Evolutionary conservation across 352 stramenopile genomes (phyloP), one percentile per base, ranked within the genome.

Genomic region (Aphanomyces invadans): DNA sequence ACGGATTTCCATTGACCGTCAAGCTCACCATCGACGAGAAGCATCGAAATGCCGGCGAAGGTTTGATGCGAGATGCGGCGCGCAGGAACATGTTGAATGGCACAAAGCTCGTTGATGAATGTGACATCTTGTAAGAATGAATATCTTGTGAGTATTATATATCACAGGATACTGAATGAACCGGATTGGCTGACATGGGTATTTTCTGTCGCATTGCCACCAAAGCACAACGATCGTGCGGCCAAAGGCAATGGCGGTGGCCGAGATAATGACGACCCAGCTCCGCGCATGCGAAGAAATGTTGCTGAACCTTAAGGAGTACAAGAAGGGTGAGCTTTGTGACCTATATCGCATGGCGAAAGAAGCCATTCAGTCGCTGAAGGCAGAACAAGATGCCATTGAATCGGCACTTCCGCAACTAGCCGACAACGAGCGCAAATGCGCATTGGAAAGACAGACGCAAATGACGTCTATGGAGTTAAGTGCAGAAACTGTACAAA

Each of bases 1-100:
- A 67, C 3, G 42, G 28, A 23, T 67, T 57, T 42, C 60, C 60
- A 57, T 67, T 67, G 33, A 67, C 60, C 10, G 48, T 67, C 49
- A 60, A 45, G 49, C 60, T 67, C 4, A 67, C 60, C 15, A 67
- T 26, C 3, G 60, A 60, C 0, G 60, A 49, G 29, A 67, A 59
- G 23, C 15, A 7, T 21, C 60, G 60, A 11, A 32, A 19, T 38
- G 38, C 32, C 36, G 12, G 17, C 33, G 36, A 38, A 2, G 19
- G 23, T 7, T 15, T 17, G 21, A 57, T 32, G 12, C 60, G 25
- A 28, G 26, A 23, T 15, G 46, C 26, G 4, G 12, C 38, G n/a
- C 60, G 60, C 42, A 60, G 32, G 26, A 67, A 45, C 57, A 65
- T 65, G 33, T 65, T 25, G 28, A 42, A 11, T 31, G 48, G 48